Conservation (phyloP, 73 alveolate species). For the Blepharisma stoltei region DNA sequence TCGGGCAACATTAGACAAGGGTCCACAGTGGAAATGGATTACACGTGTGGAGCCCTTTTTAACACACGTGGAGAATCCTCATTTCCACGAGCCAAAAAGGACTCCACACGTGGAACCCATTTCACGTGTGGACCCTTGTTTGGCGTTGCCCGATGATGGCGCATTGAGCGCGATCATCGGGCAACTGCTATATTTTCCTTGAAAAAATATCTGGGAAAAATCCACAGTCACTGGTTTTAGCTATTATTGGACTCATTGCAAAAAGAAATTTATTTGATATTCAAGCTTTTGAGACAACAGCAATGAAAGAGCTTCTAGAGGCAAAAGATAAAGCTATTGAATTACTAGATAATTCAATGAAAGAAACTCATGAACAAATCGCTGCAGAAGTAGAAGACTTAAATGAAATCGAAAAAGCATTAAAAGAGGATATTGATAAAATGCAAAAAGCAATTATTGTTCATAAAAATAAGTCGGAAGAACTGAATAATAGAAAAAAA, state of each 20-base stretch:
- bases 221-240: neutral
- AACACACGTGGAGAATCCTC: too few species aligned
- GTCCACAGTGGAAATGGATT: too few species aligned
- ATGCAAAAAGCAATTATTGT: neutral
- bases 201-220: conserved; percentile 16
- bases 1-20: too few species aligned
- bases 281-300: neutral
- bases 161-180: too few species aligned
- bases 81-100: too few species aligned
- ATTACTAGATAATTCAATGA: neutral
- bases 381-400: neutral
- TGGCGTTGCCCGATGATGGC: too few species aligned
- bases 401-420: neutral
- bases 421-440: neutral
- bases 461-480: neutral
- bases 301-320: neutral
- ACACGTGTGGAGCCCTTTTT: too few species aligned
- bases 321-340: neutral
- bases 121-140: too few species aligned
- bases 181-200: too few species aligned
- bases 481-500: neutral
- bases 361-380: neutral
- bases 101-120: too few species aligned
- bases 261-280: neutral
- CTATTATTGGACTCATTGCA: conserved; percentile 6